Evolutionary conservation across 495 filamentous ascomycete species (phyloP).

Genomic region (Penicillium dipodomyicola): DNA sequence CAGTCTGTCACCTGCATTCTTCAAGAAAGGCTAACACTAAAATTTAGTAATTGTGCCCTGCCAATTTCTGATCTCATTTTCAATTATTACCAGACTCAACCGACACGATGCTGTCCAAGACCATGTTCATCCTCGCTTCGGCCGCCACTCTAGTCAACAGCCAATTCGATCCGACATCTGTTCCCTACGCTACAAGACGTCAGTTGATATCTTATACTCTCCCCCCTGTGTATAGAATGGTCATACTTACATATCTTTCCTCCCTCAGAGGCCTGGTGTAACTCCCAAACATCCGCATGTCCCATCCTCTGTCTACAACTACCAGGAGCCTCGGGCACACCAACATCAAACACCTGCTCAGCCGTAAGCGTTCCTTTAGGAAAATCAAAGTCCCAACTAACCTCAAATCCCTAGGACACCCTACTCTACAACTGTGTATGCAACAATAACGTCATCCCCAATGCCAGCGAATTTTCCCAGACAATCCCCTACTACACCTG

Average conservation of each 20-base stretch:
- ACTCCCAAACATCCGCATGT: conserved; percentile 62
- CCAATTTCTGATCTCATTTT: conserved; percentile 5
- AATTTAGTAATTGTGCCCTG: background rate
- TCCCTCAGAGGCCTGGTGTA: conserved; percentile 64
- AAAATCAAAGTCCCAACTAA: background rate
- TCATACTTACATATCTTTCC: conserved; percentile 1
- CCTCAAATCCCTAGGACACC: conserved; percentile 48
- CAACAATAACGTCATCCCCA: conserved; percentile 67
- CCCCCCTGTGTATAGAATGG: conserved; percentile 12
- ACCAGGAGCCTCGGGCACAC: conserved; percentile 47
- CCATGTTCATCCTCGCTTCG: conserved; percentile 33
- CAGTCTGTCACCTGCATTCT: background rate
- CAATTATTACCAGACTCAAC: background rate
- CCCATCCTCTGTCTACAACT: conserved; percentile 77
- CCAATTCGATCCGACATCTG: conserved; percentile 60
- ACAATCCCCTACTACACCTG: conserved; percentile 87
- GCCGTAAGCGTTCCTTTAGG: conserved; percentile 46
- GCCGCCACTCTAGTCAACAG: conserved; percentile 34
- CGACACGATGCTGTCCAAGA: conserved; percentile 29
- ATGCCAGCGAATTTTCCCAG: conserved; percentile 76
- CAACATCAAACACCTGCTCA: conserved; percentile 64
- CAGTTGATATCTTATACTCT: conserved; percentile 10
- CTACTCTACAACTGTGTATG: conserved; percentile 75
- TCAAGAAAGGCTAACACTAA: background rate
- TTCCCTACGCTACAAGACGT: conserved; percentile 50